These are phyloP conservation scores for Canna indica DNA, from an alignment of 176 grass and related monocot species.

Conservation along the genomic window DNA sequence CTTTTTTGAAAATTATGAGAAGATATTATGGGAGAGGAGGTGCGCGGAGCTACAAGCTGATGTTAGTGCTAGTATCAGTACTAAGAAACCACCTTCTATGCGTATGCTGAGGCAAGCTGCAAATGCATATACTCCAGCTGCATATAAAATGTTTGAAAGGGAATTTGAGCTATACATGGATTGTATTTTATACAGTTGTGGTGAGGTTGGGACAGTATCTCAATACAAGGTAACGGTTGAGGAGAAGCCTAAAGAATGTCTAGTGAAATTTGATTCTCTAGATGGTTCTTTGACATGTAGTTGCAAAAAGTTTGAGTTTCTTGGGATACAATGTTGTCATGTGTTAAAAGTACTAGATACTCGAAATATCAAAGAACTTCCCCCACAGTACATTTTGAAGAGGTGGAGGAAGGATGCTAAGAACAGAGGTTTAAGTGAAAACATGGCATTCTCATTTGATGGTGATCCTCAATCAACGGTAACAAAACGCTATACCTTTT, in stretches of 20 bases:
- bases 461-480: constrained; percentile 33
- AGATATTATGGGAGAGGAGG: constrained; percentile 46
- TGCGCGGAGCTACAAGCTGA: constrained; percentile 62
- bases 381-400: constrained; percentile 59
- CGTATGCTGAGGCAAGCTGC: constrained; percentile 75
- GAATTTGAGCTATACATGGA: constrained; percentile 98
- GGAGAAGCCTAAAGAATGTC: constrained; percentile 56
- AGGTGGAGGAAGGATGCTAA: constrained; percentile 89
- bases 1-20: constrained; percentile 70
- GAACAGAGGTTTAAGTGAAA: constrained; percentile 30
- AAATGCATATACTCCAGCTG: constrained; percentile 73
- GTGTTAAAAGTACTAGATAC: constrained; percentile 85
- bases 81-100: constrained; percentile 77
- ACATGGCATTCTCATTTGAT: constrained; percentile 35
- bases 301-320: constrained; percentile 76
- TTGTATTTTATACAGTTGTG: constrained; percentile 70
- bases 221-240: constrained; percentile 57
- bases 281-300: constrained; percentile 52
- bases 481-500: constrained; percentile 35
- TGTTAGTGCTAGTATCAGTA: constrained; percentile 41
- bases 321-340: constrained; percentile 76
- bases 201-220: constrained; percentile 52
- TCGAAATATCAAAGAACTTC: constrained; percentile 84
- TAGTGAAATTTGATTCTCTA: constrained; percentile 76
- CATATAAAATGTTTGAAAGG: constrained; percentile 94